phyloP scores from a whole-genome alignment of 257 asterid species.

The Cordia subcordata region DNA sequence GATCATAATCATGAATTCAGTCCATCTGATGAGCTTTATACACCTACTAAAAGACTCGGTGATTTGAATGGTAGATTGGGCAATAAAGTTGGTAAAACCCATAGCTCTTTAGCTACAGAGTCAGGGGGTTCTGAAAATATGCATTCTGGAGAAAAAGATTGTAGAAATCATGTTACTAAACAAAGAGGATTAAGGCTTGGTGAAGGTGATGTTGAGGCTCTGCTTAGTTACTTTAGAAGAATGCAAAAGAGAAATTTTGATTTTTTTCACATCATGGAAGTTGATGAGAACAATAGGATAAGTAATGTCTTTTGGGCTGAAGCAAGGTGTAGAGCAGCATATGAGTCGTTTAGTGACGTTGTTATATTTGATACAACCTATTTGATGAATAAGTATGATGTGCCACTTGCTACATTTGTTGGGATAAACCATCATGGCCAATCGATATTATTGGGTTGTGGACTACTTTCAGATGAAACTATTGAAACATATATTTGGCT shows the following conservation, averaged over 20 bases:
- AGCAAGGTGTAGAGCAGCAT: conserved; percentile 1
- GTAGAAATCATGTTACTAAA: not conserved
- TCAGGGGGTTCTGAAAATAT: conserved; percentile 1
- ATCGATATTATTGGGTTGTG: not conserved
- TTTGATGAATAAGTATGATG: not conserved
- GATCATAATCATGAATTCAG: conserved; percentile 7
- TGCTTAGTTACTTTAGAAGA: not conserved
- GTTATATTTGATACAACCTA: conserved; percentile 12
- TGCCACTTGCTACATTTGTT: conserved; percentile 11
- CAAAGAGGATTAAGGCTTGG: not conserved
- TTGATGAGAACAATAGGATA: conserved; percentile 5
- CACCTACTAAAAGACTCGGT: not conserved
- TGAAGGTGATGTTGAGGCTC: not conserved
- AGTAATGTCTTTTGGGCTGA: conserved; percentile 13
- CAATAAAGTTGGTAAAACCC: too few relatives aligned
- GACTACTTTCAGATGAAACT: not conserved
- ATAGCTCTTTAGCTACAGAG: too few relatives aligned
- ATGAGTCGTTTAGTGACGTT: conserved; percentile 6
- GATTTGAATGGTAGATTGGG: too few relatives aligned
- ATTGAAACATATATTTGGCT: conserved; percentile 3
- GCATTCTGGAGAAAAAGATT: not conserved
- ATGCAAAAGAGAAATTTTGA: not conserved
- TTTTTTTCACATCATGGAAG: conserved; percentile 1
- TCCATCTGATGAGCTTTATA: not conserved
- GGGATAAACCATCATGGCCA: conserved; percentile 6